Evolutionary conservation across 441 rosid species (phyloP).

Genomic region (Croton laevigatus): DNA sequence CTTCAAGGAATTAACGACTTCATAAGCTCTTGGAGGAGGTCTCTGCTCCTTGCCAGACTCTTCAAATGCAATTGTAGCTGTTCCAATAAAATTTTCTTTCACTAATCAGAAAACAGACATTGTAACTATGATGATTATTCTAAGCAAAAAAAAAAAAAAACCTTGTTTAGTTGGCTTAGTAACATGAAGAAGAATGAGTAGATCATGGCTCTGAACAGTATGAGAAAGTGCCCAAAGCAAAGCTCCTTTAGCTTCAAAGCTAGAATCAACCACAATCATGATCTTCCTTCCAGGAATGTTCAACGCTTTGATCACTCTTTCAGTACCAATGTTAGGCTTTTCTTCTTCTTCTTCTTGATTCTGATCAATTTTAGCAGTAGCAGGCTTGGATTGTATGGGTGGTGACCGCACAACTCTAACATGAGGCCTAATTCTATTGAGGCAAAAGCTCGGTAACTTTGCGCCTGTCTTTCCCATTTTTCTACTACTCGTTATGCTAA

Average conservation of each 20-base stretch:
- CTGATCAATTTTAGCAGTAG: conserved; percentile 17
- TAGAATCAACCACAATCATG: conserved; percentile 77
- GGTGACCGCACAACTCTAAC: conserved; percentile 77
- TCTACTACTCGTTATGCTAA: neutral
- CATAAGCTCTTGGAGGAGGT: conserved; percentile 47
- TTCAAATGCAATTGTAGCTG: conserved; percentile 33
- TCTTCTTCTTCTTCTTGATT: conserved; percentile 21
- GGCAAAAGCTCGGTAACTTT: conserved; percentile 66
- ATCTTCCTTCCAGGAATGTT: conserved; percentile 53
- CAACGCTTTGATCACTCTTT: conserved; percentile 20
- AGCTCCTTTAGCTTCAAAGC: conserved; percentile 73
- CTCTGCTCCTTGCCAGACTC: conserved; percentile 33
- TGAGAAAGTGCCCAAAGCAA: conserved; percentile 89
- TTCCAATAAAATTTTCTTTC: neutral
- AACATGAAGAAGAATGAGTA: conserved; percentile 60
- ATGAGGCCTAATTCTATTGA: conserved; percentile 73
- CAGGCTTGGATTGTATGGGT: conserved; percentile 42
- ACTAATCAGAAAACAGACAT: neutral
- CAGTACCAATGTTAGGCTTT: conserved; percentile 16
- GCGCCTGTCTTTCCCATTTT: conserved; percentile 49
- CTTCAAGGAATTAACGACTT: conserved; percentile 50
- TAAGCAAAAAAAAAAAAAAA: conserved; percentile 1
- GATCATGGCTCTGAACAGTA: conserved; percentile 71
- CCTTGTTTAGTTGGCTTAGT: conserved; percentile 56
- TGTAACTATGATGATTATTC: neutral